A percentile compares a stretch with the other conserved stretches of the same genome.
Conservation (phyloP, 192 early-diverging fungal species). For the Backusella psychrophila region DNA sequence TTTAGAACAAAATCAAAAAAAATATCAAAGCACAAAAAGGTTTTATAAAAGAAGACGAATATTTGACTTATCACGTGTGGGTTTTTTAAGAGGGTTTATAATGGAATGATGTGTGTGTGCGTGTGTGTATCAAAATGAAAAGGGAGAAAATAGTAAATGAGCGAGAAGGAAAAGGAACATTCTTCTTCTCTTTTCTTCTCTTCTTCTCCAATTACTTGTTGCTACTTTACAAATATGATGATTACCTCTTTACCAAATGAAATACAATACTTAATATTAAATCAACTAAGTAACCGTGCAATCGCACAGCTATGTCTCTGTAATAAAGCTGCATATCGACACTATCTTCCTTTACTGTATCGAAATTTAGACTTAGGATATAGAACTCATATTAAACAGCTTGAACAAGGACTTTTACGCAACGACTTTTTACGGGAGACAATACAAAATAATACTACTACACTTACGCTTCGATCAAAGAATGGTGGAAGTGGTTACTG, state of each 20-base stretch:
- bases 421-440: not conserved
- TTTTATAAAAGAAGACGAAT: not conserved
- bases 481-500: slow-evolving; percentile 3
- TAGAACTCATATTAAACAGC: not conserved
- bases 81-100: not conserved
- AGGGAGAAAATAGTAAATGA: not conserved
- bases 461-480: not conserved
- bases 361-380: slow-evolving; percentile 14
- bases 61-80: not conserved
- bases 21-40: not conserved
- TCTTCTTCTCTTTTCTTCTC: not conserved
- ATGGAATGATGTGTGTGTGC: not conserved
- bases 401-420: slow-evolving; percentile 3
- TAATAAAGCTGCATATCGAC: not conserved
- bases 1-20: not conserved
- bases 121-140: not conserved
- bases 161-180: not conserved
- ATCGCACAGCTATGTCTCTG: not conserved
- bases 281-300: not conserved
- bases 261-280: not conserved
- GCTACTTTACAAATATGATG: not conserved
- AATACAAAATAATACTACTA: not conserved
- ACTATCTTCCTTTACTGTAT: slow-evolving; percentile 4
- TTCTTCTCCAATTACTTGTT: not conserved
- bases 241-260: not conserved